Evolutionary conservation across 768 basidiomycete genomes (phyloP).

Genomic region (Epithele typhae): DNA sequence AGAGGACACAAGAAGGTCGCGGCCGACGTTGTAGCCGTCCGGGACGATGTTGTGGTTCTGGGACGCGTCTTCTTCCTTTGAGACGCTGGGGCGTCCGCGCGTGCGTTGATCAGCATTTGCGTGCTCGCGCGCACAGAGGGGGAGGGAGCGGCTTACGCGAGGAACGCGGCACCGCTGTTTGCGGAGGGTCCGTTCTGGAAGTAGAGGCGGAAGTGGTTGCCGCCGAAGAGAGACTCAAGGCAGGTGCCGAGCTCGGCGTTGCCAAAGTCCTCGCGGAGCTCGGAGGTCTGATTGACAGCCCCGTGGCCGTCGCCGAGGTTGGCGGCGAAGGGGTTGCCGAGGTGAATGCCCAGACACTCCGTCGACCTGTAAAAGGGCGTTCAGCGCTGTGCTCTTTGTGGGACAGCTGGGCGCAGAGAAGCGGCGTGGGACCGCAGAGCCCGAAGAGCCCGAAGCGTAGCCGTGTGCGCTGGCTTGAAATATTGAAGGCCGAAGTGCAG

Average conservation of each 20-base stretch:
- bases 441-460: too few species aligned
- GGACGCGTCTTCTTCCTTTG: conserved; percentile 38
- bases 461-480: too few species aligned
- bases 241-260: conserved; percentile 36
- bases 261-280: conserved; percentile 42
- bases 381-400: conserved; percentile 9
- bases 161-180: conserved; percentile 47
- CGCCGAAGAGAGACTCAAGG: conserved; percentile 40
- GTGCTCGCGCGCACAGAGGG: background rate
- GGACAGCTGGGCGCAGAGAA: background rate
- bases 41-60: conserved; percentile 39
- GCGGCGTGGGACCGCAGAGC: too few species aligned
- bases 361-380: conserved; percentile 37
- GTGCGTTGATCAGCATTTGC: background rate
- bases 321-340: conserved; percentile 34
- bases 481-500: too few species aligned
- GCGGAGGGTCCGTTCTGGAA: conserved; percentile 56
- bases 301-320: conserved; percentile 49
- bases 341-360: conserved; percentile 37
- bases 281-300: conserved; percentile 38
- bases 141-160: conserved; percentile 39
- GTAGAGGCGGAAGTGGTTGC: conserved; percentile 49
- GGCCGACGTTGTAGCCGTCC: conserved; percentile 47
- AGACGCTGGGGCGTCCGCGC: conserved; percentile 32
- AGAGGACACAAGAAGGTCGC: conserved; percentile 34